These are phyloP conservation scores for Teunomyces funiuensis DNA, from an alignment of 805 yeast species.

Conservation along the genomic window DNA sequence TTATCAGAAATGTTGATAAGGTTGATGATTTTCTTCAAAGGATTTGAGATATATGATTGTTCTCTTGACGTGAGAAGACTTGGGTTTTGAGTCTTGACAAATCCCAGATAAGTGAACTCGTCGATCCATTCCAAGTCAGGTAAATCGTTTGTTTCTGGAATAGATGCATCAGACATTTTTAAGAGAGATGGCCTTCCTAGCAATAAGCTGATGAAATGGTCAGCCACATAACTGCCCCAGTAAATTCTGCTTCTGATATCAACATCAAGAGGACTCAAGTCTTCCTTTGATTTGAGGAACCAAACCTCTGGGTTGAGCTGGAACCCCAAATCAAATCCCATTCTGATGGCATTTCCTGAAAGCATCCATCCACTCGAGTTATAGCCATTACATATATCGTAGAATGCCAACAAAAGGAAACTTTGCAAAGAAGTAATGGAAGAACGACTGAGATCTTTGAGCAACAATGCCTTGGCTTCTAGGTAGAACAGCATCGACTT, in stretches of 20 bases:
- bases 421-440: slow-evolving; percentile 59
- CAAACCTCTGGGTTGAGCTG: slow-evolving; percentile 62
- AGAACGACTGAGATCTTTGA: slow-evolving; percentile 46
- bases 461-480: slow-evolving; percentile 43
- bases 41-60: slow-evolving; percentile 42
- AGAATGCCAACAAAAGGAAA: slow-evolving; percentile 55
- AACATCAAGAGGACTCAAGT: slow-evolving; percentile 49
- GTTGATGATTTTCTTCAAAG: slow-evolving; percentile 42
- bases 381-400: slow-evolving; percentile 60
- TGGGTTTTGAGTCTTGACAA: slow-evolving; percentile 7
- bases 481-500: slow-evolving; percentile 47
- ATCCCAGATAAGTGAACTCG: slow-evolving; percentile 46
- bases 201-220: slow-evolving; percentile 59
- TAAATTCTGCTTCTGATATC: slow-evolving; percentile 59
- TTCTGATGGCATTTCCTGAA: slow-evolving; percentile 60
- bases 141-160: slow-evolving; percentile 56
- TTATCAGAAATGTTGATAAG: slow-evolving; percentile 46
- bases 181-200: slow-evolving; percentile 59
- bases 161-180: slow-evolving; percentile 57
- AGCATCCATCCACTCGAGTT: slow-evolving; percentile 64
- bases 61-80: slow-evolving; percentile 33
- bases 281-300: slow-evolving; percentile 43
- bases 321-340: slow-evolving; percentile 66
- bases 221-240: slow-evolving; percentile 69
- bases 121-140: slow-evolving; percentile 66